Evolutionary conservation across 1,139 yeast species (phyloP), one percentile per base, ranked within the genome.

Genomic region (Barnettozyma hawaiiensis): DNA sequence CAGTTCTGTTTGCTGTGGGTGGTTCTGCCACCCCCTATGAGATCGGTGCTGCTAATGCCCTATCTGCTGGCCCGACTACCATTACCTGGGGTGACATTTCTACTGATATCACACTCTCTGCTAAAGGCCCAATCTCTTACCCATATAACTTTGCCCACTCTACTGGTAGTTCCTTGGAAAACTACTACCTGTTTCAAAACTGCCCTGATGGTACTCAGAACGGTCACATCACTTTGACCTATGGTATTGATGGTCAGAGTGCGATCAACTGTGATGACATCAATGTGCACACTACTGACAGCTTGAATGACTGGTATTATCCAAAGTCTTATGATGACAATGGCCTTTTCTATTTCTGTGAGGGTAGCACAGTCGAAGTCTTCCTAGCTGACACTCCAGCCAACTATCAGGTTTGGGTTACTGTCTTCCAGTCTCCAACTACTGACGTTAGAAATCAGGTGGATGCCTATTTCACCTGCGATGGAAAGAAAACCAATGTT

Each of bases 1-100:
- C 55, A 3, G 47, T 62, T 3, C 54, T 54, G 27, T 61, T 64
- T 37, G 57, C 55, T 40, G 55, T 48, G 43, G 69, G 68, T n/a
- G n/a, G 60, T 19, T 56, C 62, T 18, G 40, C 51, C 3, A 49
- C 57, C 19, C 53, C n/a, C n/a, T n/a, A 47, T 35, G 66, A 62
- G 38, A 39, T 63, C 29, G 50, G 44, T 16, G 58, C 57, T 37
- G 61, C 67, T 12, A 47, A 48, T 7, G 35, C 42, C 18, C 61
- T 57, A 39, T 36, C 39, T 12, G 45, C 54, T 37, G 67, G 66
- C 19, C 14, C 33, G n/a, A 44, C 45, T 38, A 42, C 42, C 11
- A 37, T 53, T 19, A 41, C 43, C 19, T 50, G 49, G 49, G 49
- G 42, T 27, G 39, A 33, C 15, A 39, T 61, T 21, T 47, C 59